Evolutionary conservation across 2,329 filamentous ascomycete species (phyloP).

Genomic region (Penicillium brevicompactum): DNA sequence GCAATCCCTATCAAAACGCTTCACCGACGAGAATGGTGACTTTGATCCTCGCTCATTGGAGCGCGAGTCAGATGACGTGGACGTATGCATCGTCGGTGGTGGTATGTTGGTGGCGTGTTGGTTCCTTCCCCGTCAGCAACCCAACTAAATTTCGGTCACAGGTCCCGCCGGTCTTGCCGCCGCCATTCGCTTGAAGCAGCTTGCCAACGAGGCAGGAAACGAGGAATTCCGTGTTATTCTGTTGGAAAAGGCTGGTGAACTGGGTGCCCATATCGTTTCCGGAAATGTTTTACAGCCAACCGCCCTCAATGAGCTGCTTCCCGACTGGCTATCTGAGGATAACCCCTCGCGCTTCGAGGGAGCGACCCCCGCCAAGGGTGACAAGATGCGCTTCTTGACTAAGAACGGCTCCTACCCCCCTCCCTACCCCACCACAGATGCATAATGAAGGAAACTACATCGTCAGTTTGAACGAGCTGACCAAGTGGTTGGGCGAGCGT

Average conservation of each 20-base stretch:
- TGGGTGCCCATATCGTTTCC: slow-evolving; percentile 93
- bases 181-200: slow-evolving; percentile 91
- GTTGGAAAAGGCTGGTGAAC: slow-evolving; percentile 91
- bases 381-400: slow-evolving; percentile 94
- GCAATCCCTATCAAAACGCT: slow-evolving; percentile 40
- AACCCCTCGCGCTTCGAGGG: slow-evolving; percentile 87
- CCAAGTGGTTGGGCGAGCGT: slow-evolving; percentile 91
- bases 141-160: slow-evolving; percentile 28
- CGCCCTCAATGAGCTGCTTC: slow-evolving; percentile 84
- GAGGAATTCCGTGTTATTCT: slow-evolving; percentile 93
- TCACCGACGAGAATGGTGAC: slow-evolving; percentile 54
- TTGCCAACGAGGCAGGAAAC: slow-evolving; percentile 91
- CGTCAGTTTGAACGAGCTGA: slow-evolving; percentile 90
- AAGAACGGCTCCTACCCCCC: slow-evolving; percentile 74
- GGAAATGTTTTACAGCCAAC: slow-evolving; percentile 92
- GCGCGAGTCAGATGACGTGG: slow-evolving; percentile 88
- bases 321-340: slow-evolving; percentile 87
- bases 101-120: slow-evolving; percentile 50
- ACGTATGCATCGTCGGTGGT: slow-evolving; percentile 94
- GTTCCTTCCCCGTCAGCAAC: background rate
- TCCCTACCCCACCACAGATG: slow-evolving; percentile 95
- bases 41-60: slow-evolving; percentile 73
- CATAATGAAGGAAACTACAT: slow-evolving; percentile 98
- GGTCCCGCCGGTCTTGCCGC: slow-evolving; percentile 90
- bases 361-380: slow-evolving; percentile 78